Conservation (phyloP, 257 asterid genomes). For the Rubia yunnanensis region DNA sequence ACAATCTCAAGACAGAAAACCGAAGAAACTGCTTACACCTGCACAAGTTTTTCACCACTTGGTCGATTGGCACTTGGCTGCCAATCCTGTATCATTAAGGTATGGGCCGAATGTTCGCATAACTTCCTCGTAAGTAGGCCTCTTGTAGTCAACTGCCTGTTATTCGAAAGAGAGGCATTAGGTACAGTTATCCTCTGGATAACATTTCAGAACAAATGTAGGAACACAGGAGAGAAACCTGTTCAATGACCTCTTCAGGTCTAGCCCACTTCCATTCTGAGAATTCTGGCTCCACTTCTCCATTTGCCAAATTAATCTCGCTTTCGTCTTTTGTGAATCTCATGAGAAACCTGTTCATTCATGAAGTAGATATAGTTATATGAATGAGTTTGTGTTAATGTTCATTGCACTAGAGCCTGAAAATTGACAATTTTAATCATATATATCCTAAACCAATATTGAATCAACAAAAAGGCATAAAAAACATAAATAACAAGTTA, state of each 20-base stretch:
- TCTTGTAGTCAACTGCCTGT: constrained; percentile 95
- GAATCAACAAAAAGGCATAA: neutral
- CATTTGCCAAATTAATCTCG: constrained; percentile 67
- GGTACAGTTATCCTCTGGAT: constrained; percentile 8
- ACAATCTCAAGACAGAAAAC: constrained; percentile 4
- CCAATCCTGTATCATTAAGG: constrained; percentile 40
- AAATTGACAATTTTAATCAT: neutral
- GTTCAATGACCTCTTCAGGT: constrained; percentile 84
- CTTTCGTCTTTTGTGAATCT: constrained; percentile 62
- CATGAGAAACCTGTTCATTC: constrained; percentile 70
- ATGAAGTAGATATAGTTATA: neutral
- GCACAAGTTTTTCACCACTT: constrained; percentile 58
- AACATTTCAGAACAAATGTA: neutral
- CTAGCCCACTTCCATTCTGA: constrained; percentile 97
- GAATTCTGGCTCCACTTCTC: constrained; percentile 81
- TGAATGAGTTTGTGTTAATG: neutral
- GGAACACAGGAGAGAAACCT: constrained; percentile 32
- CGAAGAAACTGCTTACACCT: constrained; percentile 2
- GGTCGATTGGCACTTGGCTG: constrained; percentile 68
- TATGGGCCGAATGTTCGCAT: constrained; percentile 51
- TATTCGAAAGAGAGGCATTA: neutral
- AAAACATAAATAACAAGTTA: neutral
- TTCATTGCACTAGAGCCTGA: too few species aligned
- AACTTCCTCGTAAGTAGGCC: constrained; percentile 93
- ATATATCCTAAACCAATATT: neutral